phyloP scores from a whole-genome alignment of 306 rosid species.

The Lithocarpus polystachyus region DNA sequence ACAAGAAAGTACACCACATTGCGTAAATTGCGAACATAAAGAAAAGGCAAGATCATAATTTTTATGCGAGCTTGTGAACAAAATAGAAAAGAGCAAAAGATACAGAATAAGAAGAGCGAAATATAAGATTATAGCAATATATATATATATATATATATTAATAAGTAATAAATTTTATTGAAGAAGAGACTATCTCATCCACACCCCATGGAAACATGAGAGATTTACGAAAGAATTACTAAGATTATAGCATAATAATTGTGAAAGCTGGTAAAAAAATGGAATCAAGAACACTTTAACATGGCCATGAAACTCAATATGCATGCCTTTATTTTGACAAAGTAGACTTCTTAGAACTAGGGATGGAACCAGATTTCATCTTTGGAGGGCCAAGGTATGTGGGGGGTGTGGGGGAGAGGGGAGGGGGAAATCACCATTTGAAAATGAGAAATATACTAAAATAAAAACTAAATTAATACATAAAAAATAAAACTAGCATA shows the following conservation, averaged over 20 bases:
- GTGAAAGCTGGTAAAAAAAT: background rate
- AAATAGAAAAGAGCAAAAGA: background rate
- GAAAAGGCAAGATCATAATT: background rate
- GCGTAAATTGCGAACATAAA: background rate
- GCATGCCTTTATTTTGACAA: background rate
- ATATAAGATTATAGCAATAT: background rate
- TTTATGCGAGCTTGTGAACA: background rate
- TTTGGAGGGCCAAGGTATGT: no score
- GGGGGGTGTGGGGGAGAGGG: no score
- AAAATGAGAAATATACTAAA: no score
- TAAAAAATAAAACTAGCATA: no score
- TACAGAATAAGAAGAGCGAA: background rate
- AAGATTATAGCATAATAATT: background rate
- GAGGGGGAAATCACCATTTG: no score
- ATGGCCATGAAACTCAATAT: background rate
- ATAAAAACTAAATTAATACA: no score
- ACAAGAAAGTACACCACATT: background rate
- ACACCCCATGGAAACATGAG: no score
- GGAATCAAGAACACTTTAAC: background rate
- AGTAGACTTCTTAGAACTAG: background rate
- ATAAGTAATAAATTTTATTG: no score
- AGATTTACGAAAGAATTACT: no score
- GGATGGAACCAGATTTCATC: no score
- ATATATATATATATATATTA: no score
- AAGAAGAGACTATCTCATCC: no score